These are phyloP conservation scores for Umbelopsis sp. DNA, from an alignment of 192 early-diverging fungal species.

Conservation along the genomic window DNA sequence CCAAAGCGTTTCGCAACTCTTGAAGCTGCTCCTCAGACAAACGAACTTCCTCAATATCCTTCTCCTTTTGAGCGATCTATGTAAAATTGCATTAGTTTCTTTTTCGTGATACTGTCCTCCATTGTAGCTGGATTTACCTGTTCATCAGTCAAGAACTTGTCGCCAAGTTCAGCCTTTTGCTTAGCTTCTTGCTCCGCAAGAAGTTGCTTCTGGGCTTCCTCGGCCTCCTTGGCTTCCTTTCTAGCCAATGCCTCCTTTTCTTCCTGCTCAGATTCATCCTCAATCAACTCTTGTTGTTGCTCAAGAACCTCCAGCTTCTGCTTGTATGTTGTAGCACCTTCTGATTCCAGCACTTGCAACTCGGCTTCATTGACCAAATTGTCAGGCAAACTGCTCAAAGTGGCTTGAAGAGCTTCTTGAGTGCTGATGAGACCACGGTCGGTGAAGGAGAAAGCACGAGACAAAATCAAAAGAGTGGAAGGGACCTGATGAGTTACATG, in stretches of 20 bases:
- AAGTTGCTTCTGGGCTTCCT: conserved; percentile 50
- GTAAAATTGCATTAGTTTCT: neutral
- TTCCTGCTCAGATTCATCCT: conserved; percentile 92
- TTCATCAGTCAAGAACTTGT: conserved; percentile 20
- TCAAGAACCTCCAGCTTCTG: conserved; percentile 93
- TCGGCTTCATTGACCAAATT: conserved; percentile 89
- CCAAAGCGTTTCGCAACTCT: conserved; percentile 60
- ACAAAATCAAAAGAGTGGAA: conserved; percentile 86
- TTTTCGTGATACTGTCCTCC: no score
- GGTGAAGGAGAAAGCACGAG: conserved; percentile 83
- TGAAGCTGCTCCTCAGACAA: conserved; percentile 61
- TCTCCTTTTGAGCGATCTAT: conserved; percentile 12
- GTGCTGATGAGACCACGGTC: conserved; percentile 47
- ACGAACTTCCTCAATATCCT: conserved; percentile 37
- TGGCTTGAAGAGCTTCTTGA: conserved; percentile 89
- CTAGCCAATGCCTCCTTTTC: conserved; percentile 65
- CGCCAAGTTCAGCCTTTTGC: conserved; percentile 10
- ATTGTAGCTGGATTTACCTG: neutral
- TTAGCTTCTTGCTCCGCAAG: conserved; percentile 23
- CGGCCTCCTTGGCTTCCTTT: conserved; percentile 61
- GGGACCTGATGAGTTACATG: conserved; percentile 92
- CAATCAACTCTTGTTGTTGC: conserved; percentile 96
- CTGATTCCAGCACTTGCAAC: conserved; percentile 83
- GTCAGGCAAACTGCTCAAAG: conserved; percentile 88
- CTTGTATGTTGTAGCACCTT: conserved; percentile 88